Evolutionary conservation across 2,329 filamentous ascomycete species (phyloP), one percentile per base, ranked within the genome.

Genomic region (Berkeleyomyces basicola): DNA sequence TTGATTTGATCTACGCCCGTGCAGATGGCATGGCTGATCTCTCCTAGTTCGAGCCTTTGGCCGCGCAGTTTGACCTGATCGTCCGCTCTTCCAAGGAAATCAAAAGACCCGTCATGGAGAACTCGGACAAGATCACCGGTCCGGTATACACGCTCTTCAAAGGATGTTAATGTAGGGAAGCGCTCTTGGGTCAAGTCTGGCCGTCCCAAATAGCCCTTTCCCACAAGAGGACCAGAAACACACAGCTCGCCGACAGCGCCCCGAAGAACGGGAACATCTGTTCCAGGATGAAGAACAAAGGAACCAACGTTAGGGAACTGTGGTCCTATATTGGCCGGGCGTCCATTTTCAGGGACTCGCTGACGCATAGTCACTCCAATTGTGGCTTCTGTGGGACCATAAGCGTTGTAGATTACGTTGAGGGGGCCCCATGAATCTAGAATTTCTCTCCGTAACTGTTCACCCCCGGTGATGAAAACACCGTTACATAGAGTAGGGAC

Each of bases 51-150:
- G 0, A 97, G 79, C 11, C 91, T 80, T 71, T 96, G 91, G 0
- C 91, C 91, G 9, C 92, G 83, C 2, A 96, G 79, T 71, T 97
- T 97, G 66, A 96, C 85, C 72, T 97, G 91, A 62, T 95, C 90
- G 70, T 97, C 92, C 4, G 86, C 87, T 11, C 92, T 82, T 2
- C 92, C 91, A 1, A 95, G 77, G 70, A 96, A 96, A 63, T 92
- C 87, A 67, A 96, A 91, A 51, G 86, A 89, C 0, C 83, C 84
- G 70, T 96, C 87, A 61, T 90, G 79, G 6, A 95, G 74, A 14
- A 95, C 78, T 4, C 91, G 80, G 1, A 96, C 91, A 0, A 96
- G 78, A 70, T 97, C 91, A 0, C 91, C 91, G 0, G 92, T 96
- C 5, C 90, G 82, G 70, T 96, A 97, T 0, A 95, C 79, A 3